These are phyloP conservation scores for Chalaropsis thielavioides DNA, from an alignment of 2,329 filamentous ascomycete species.

Conservation along the genomic window DNA sequence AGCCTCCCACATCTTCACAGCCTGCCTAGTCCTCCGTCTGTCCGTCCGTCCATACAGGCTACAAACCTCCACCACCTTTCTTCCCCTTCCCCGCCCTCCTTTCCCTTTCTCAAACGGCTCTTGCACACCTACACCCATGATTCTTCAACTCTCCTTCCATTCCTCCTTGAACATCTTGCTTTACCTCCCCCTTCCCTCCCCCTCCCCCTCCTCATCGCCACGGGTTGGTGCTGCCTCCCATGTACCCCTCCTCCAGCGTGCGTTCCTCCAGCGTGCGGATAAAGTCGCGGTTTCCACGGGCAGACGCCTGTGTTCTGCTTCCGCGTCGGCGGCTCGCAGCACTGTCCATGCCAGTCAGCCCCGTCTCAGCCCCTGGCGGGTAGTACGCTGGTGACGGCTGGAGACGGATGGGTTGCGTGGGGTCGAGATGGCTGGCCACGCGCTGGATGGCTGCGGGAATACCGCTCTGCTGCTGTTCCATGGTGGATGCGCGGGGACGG, in stretches of 20 bases:
- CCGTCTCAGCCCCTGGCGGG: slow-evolving; percentile 59
- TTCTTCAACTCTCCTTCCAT: background rate
- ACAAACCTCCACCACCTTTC: too few relatives aligned
- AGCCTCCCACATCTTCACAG: slow-evolving; percentile 1
- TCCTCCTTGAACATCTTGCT: background rate
- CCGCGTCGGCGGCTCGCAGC: slow-evolving; percentile 59
- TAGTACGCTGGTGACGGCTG: slow-evolving; percentile 97
- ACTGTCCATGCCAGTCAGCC: slow-evolving; percentile 50
- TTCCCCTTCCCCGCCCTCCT: too few relatives aligned
- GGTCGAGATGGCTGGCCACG: slow-evolving; percentile 90
- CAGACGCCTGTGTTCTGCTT: slow-evolving; percentile 51
- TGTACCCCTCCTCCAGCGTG: slow-evolving; percentile 83
- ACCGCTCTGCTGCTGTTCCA: slow-evolving; percentile 87
- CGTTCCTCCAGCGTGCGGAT: slow-evolving; percentile 90
- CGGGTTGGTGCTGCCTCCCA: slow-evolving; percentile 33
- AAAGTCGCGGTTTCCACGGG: slow-evolving; percentile 63
- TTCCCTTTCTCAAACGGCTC: too few relatives aligned
- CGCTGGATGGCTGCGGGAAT: slow-evolving; percentile 87
- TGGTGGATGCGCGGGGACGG: slow-evolving; percentile 82
- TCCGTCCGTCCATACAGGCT: too few relatives aligned
- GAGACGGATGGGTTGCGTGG: slow-evolving; percentile 79
- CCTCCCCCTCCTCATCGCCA: slow-evolving; percentile 6
- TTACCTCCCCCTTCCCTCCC: background rate
- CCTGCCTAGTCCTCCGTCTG: background rate
- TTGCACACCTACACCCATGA: too few relatives aligned